Base-by-base conservation (phyloP, 306 rosid species). In the Lathyrus aphaca region DNA sequence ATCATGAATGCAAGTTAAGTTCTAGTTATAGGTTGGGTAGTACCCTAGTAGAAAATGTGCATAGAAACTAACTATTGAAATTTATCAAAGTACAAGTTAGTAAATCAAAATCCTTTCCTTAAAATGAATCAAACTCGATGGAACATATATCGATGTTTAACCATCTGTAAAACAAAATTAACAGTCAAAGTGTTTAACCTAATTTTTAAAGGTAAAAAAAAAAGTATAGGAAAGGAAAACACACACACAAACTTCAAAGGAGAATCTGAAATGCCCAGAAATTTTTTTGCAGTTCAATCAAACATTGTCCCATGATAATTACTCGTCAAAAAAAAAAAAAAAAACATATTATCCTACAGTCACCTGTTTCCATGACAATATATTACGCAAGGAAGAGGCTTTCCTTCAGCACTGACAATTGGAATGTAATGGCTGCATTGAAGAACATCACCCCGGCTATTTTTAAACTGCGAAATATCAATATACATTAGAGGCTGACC, bases 321-420 rank as follows among this genome's bases (percentile, higher is more conserved):
- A 58, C 35, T 60, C 6, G 49, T 51, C 49, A 44, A 46, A 27
- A 5, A 57, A 49, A 23, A 49, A 23, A 63, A 62, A 37, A 49
- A 42, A 66, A 63, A 44, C 15, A 39, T 70, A 30, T 46, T 71
- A 45, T 46, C 64, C 56, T 40, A n/a, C 11, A 77, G 38, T 81
- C 80, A 91, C 99, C 97, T 95, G 92, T 95, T 95, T 67, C 99
- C 99, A 58, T 95, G 99, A 82, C 99, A 91, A 73, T 95, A 95
- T 72, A 95, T 89, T 48, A 94, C 99, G 77, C 99, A 94, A 16
- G 99, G 99, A 82, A 94, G 77, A 77, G 97, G 89, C 87, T 91
- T 94, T 72, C 88, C 97, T 79, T 89, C 96, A 39, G 96, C 95
- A 80, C 87, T 82, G 82, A 91, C 89, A 72, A 94, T 95, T 57